A percentile compares a stretch with the other conserved stretches of the same genome.
Evolutionary conservation across 176 grass and related monocot genomes (phyloP).

Genomic region (Alloteropsis semialata): DNA sequence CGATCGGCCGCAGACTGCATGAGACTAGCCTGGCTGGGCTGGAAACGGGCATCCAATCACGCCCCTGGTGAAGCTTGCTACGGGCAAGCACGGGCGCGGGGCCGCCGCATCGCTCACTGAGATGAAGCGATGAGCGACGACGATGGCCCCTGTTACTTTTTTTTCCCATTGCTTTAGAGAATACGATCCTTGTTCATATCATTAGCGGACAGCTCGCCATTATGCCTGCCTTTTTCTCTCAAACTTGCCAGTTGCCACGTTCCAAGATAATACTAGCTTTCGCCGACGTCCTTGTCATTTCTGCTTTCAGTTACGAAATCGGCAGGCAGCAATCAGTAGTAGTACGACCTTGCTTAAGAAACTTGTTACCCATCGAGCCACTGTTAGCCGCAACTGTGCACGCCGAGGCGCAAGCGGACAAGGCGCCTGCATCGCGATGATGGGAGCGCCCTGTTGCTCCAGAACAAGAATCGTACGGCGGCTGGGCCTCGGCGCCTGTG

Average conservation of each 20-base stretch:
- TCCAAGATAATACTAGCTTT: neutral
- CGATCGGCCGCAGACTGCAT: no score
- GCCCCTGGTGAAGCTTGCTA: neutral
- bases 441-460: no score
- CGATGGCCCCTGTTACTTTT: neutral
- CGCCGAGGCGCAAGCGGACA: neutral
- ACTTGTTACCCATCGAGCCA: neutral
- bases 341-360: neutral
- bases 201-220: neutral
- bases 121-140: neutral
- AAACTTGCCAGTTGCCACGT: neutral
- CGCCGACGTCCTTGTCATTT: neutral
- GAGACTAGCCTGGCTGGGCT: no score
- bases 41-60: no score
- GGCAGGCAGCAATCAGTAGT: neutral
- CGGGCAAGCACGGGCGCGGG: neutral
- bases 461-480: conserved; percentile 10
- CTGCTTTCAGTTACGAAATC: neutral
- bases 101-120: neutral
- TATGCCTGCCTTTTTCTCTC: neutral
- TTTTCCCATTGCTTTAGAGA: conserved; percentile 15
- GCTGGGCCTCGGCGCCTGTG: neutral
- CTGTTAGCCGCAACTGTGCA: neutral
- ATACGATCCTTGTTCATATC: conserved; percentile 18
- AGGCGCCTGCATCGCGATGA: neutral